phyloP scores from a whole-genome alignment of 2,329 filamentous ascomycete species.

The Samsoniella hepiali region DNA sequence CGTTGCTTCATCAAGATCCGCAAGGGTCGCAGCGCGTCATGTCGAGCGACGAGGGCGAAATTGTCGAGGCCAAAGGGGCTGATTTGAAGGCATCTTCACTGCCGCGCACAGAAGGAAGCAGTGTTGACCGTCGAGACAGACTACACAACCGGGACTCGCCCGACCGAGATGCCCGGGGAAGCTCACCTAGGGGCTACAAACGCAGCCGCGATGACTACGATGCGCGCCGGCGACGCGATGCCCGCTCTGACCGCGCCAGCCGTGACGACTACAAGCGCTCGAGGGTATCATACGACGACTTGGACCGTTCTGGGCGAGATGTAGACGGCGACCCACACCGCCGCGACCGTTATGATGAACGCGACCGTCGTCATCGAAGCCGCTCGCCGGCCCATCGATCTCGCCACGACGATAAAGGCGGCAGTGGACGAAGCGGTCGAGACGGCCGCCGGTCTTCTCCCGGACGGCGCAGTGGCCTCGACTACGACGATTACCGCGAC shows the following conservation, averaged over 20 bases:
- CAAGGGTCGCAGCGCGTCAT: slow-evolving; percentile 27
- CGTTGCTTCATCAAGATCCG: slow-evolving; percentile 25
- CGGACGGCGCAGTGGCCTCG: slow-evolving; percentile 24
- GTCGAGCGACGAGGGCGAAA: slow-evolving; percentile 80
- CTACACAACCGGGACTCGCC: slow-evolving; percentile 60
- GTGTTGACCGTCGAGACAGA: slow-evolving; percentile 93
- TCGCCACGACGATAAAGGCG: slow-evolving; percentile 34
- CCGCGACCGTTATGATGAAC: slow-evolving; percentile 31
- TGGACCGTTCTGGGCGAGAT: slow-evolving; percentile 48
- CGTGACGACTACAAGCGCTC: slow-evolving; percentile 45
- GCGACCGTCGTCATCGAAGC: slow-evolving; percentile 55
- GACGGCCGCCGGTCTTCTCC: neutral
- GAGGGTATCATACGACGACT: slow-evolving; percentile 53
- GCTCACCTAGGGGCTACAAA: slow-evolving; percentile 66
- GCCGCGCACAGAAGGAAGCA: slow-evolving; percentile 70
- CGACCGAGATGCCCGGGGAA: slow-evolving; percentile 51
- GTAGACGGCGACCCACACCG: slow-evolving; percentile 42
- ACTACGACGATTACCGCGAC: slow-evolving; percentile 44
- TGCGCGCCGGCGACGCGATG: slow-evolving; percentile 43
- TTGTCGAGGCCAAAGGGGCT: slow-evolving; percentile 66
- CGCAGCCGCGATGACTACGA: slow-evolving; percentile 62
- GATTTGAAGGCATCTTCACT: slow-evolving; percentile 83
- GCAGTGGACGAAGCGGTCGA: neutral
- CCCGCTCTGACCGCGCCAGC: slow-evolving; percentile 63
- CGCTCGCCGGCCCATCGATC: slow-evolving; percentile 44